Evolutionary conservation across 2,329 filamentous ascomycete species (phyloP).

Genomic region (Claviceps pazoutovae): DNA sequence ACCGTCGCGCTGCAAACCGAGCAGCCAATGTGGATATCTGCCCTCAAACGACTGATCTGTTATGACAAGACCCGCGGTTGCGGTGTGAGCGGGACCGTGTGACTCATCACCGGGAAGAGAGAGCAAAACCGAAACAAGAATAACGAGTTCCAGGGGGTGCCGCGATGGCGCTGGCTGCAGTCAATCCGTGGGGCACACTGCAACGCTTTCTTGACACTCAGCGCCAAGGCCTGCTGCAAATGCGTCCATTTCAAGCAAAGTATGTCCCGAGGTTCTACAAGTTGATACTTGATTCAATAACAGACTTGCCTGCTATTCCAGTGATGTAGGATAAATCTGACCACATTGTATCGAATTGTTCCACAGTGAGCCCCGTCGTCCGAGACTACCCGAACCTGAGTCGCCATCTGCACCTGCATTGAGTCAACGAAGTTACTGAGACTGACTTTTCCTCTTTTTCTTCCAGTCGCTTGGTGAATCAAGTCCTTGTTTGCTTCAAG

Average conservation of each 20-base stretch:
- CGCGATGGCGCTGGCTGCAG: slow-evolving; percentile 4
- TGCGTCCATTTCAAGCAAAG: neutral
- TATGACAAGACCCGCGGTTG: slow-evolving; percentile 7
- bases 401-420: neutral
- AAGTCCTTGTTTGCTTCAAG: slow-evolving; percentile 1
- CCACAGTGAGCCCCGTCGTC: neutral
- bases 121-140: slow-evolving; percentile 7
- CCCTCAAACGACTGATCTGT: neutral
- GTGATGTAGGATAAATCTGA: neutral
- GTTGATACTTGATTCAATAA: too few species aligned
- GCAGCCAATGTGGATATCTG: neutral
- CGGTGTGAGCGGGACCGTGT: slow-evolving; percentile 10
- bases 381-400: neutral
- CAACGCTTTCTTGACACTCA: neutral
- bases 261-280: too few species aligned
- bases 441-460: neutral
- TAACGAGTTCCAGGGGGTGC: neutral
- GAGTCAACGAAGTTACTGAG: neutral
- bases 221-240: neutral
- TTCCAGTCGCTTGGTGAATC: neutral
- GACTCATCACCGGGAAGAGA: slow-evolving; percentile 10
- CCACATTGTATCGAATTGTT: neutral
- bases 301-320: too few species aligned
- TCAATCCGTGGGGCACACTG: slow-evolving; percentile 6
- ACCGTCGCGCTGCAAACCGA: too few species aligned